Evolutionary conservation across 495 filamentous ascomycete genomes (phyloP).

Genomic region (Extremus antarcticus): DNA sequence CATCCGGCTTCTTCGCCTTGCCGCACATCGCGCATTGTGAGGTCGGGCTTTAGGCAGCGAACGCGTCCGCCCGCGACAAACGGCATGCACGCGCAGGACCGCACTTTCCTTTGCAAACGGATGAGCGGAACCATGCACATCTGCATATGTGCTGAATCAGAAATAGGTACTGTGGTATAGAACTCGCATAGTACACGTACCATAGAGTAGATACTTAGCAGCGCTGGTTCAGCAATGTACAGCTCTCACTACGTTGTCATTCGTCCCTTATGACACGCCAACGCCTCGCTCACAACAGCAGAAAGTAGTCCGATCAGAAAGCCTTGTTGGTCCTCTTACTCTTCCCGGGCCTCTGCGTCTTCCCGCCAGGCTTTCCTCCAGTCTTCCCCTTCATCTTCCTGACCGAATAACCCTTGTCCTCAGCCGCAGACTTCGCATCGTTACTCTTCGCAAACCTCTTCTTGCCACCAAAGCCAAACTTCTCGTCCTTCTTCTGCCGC

Average conservation of each 20-base stretch:
- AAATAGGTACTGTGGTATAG: too few relatives aligned
- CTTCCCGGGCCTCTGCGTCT: slow-evolving; percentile 51
- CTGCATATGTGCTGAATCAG: too few relatives aligned
- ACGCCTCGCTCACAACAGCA: not conserved
- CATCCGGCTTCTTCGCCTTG: not conserved
- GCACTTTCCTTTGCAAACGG: not conserved
- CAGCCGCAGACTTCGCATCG: slow-evolving; percentile 66
- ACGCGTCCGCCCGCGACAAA: not conserved
- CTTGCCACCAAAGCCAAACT: slow-evolving; percentile 91
- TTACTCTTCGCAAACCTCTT: slow-evolving; percentile 81
- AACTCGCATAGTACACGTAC: too few relatives aligned
- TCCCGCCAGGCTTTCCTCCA: too few relatives aligned
- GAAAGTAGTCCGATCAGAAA: too few relatives aligned
- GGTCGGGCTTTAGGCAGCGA: not conserved
- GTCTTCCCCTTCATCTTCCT: slow-evolving; percentile 71
- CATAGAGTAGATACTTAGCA: too few relatives aligned
- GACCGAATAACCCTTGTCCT: slow-evolving; percentile 64
- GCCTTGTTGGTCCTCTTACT: slow-evolving; percentile 43
- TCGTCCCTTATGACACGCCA: not conserved
- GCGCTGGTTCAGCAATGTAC: too few relatives aligned
- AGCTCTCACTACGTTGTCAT: too few relatives aligned
- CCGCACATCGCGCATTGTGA: not conserved
- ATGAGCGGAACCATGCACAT: too few relatives aligned
- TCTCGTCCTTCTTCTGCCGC: slow-evolving; percentile 82
- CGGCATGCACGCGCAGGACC: not conserved